phyloP scores from a whole-genome alignment of 1,139 yeast species.

The Hyphopichia buzzinii region DNA sequence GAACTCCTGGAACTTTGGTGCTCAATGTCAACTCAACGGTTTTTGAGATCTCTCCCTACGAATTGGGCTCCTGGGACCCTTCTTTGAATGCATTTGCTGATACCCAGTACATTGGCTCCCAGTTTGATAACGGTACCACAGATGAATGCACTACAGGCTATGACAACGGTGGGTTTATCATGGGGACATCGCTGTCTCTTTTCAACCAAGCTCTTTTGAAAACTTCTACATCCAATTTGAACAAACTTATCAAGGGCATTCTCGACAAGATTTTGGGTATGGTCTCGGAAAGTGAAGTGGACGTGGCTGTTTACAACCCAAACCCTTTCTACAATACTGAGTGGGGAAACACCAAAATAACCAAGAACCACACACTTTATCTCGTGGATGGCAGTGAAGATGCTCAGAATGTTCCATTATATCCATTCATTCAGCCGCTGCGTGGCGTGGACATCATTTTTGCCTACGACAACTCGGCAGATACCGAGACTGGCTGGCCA shows the following conservation, averaged over 20 bases:
- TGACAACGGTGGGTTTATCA: constrained; percentile 45
- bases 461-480: constrained; percentile 86
- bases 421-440: constrained; percentile 69
- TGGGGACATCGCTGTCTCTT: constrained; percentile 47
- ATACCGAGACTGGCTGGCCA: constrained; percentile 69
- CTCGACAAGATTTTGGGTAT: constrained; percentile 23
- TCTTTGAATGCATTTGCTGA: constrained; percentile 30
- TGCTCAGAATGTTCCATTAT: constrained; percentile 71
- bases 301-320: constrained; percentile 41
- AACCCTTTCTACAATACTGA: constrained; percentile 36
- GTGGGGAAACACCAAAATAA: constrained; percentile 19
- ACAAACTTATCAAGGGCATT: constrained; percentile 23
- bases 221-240: constrained; percentile 19
- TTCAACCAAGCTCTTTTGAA: constrained; percentile 36
- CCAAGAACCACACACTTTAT: constrained; percentile 43
- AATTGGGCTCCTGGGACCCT: constrained; percentile 48
- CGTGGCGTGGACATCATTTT: constrained; percentile 77
- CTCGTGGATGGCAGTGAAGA: constrained; percentile 94
- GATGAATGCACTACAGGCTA: constrained; percentile 32
- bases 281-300: constrained; percentile 28
- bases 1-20: constrained; percentile 34
- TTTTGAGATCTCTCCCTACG: constrained; percentile 41
- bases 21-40: constrained; percentile 40
- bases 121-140: constrained; percentile 24
- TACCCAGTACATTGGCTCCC: constrained; percentile 35